Evolutionary conservation across 2,329 filamentous ascomycete genomes (phyloP), one percentile per base, ranked within the genome.

Genomic region (Aspergillus piperis): DNA sequence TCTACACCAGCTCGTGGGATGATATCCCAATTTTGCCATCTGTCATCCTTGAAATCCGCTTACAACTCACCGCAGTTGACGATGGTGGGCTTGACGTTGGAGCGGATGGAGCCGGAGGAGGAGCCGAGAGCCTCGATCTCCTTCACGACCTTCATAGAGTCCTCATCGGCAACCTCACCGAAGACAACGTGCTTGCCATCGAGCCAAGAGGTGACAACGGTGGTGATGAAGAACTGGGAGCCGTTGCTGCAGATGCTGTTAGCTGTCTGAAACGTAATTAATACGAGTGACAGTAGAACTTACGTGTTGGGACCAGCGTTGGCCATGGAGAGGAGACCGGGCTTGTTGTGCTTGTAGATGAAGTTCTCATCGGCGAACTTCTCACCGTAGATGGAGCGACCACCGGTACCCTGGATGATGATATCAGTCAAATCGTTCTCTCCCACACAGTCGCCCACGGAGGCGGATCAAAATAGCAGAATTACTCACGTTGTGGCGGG

Each of bases 331-430:
- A 96, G 86, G 70, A 93, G 85, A 83, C 89, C 90, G 65, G 89
- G 88, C 71, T 83, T 81, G 78, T 78, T 80, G 87, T 96, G 92
- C 83, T 86, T 88, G 69, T 84, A 75, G 64, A 80, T 75, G 85
- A 96, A 96, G 89, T 96, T 96, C 89, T 96, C 92, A 77, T 96
- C 92, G 73, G 88, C 81, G 77, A 96, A 96, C 86, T 94, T 95
- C 81, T 96, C 91, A 72, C 92, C 92, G 80, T 96, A 96, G 86
- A 96, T 96, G 78, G 91, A 96, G 82, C 90, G 90, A 81, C 92
- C 91, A 82, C 91, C 92, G 61, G 92, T 94, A 75, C 91, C 91
- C 92, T 96, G 30, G 6, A 60, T 6, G 58, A 23, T 42, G 49
- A 49, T 23, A 49, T 71, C 64, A 67, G 65, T 57, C 5, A 57